These are phyloP conservation scores for Phytophthora pini DNA, from an alignment of 352 stramenopile species.

Conservation along the genomic window DNA sequence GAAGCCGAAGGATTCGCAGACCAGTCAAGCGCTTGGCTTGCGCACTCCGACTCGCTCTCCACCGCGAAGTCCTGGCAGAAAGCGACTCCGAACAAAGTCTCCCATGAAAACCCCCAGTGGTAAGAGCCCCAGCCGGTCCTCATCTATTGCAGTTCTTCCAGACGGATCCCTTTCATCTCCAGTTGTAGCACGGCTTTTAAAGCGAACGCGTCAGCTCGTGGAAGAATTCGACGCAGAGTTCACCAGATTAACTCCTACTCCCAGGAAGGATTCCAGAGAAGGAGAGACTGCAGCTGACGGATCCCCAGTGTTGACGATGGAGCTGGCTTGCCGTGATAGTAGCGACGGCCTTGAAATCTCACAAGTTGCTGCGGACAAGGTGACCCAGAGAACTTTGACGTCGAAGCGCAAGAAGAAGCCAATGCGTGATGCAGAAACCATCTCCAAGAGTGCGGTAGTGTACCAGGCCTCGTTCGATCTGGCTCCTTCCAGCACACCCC, in stretches of 20 bases:
- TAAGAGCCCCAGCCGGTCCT: conserved; percentile 6
- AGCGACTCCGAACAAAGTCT: conserved; percentile 1
- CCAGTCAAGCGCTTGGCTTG: not conserved
- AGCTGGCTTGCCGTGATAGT: conserved; percentile 34
- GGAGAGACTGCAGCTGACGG: not conserved
- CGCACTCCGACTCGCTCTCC: conserved; percentile 13
- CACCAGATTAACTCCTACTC: conserved; percentile 3
- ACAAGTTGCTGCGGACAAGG: not conserved
- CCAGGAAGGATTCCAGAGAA: conserved; percentile 6
- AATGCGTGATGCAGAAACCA: not conserved
- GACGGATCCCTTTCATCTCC: conserved; percentile 28
- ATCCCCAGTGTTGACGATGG: conserved; percentile 21
- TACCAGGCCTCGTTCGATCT: conserved; percentile 11
- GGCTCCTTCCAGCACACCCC: not conserved
- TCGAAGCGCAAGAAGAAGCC: conserved; percentile 29
- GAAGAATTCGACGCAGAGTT: conserved; percentile 37
- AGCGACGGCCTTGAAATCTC: conserved; percentile 22
- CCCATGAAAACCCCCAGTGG: conserved; percentile 5
- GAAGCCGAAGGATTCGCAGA: not conserved
- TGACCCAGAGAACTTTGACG: not conserved
- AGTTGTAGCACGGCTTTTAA: conserved; percentile 32
- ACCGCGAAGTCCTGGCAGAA: conserved; percentile 8
- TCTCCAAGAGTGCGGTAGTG: not conserved
- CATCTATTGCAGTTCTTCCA: conserved; percentile 16
- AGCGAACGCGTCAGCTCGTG: conserved; percentile 35